Evolutionary conservation across 148 eudicot genomes (phyloP).

Genomic region (Camellia japonica): DNA sequence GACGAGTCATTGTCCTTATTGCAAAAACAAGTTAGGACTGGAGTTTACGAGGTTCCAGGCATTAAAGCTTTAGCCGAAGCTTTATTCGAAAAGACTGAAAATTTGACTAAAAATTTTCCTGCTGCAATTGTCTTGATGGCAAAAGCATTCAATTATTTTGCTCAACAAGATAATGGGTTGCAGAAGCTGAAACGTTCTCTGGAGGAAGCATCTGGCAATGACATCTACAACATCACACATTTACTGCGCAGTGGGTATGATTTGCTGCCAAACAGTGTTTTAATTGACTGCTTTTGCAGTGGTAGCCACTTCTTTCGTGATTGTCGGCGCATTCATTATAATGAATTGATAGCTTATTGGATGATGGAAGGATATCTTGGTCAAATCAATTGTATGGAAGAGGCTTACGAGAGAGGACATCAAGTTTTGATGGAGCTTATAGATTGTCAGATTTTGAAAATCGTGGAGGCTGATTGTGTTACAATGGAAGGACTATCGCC

Average conservation of each 20-base stretch:
- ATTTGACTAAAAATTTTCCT: not conserved
- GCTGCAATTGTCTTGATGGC: slow-evolving; percentile 19
- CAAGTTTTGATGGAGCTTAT: slow-evolving; percentile 27
- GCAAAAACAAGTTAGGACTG: not conserved
- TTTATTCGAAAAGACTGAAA: not conserved
- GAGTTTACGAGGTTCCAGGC: not conserved
- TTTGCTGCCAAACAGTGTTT: slow-evolving; percentile 2
- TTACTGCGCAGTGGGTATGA: slow-evolving; percentile 12
- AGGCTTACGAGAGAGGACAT: slow-evolving; percentile 31
- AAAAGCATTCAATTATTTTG: slow-evolving; percentile 18
- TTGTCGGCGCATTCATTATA: slow-evolving; percentile 15
- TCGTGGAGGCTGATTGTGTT: slow-evolving; percentile 26
- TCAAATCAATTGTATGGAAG: slow-evolving; percentile 15
- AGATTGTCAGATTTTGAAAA: slow-evolving; percentile 26
- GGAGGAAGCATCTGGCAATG: slow-evolving; percentile 4
- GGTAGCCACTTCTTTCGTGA: slow-evolving; percentile 13
- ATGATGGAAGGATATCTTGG: slow-evolving; percentile 43
- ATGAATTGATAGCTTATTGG: slow-evolving; percentile 43
- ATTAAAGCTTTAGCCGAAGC: slow-evolving; percentile 3
- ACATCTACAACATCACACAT: slow-evolving; percentile 7
- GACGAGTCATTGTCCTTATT: slow-evolving; percentile 12
- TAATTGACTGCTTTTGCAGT: slow-evolving; percentile 14
- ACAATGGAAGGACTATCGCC: not conserved
- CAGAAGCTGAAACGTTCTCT: slow-evolving; percentile 5
- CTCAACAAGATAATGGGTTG: not conserved